Base-by-base conservation (phyloP, 371 early-diverging fungal genomes). In the Chytridium lagenaria region DNA sequence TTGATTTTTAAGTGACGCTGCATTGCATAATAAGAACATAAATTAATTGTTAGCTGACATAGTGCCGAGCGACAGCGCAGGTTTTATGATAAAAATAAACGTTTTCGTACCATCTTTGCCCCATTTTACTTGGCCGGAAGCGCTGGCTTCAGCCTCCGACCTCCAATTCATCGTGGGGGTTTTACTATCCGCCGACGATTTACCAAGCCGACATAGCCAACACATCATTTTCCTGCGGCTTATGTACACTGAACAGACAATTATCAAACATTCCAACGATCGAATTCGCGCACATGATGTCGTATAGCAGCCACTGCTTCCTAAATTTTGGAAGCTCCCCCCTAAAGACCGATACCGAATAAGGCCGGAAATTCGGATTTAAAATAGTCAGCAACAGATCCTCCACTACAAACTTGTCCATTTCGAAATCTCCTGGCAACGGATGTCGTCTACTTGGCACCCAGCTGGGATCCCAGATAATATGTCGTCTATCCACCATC, bases 181-280 rank as follows among this genome's bases (percentile, higher is more conserved):
- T 15, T 7, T 7, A 61, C 7, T 33, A 34, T 31, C 36, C 3
- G 36, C 7, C 19, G 37, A 7, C 34, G 16, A 5, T 34, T 34
- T 28, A 5, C 36, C 61, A 34, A 16, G n/a, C 37, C 19, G 61
- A 61, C 31, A 61, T 61, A 44, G 38, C 30, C n/a, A 66, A 66
- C 12, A 66, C 66, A 19, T 79, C 79, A 23, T 55, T 59, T 19
- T 70, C 38, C 78, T 95, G 95, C 5, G 95, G 91, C 28, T 89
- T 86, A 77, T 96, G 95, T 1, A 97, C 90, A 69, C 93, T 94
- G 70, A 98, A 98, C 50, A 97, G 77, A 74, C 96, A 94, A 74
- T 94, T 93, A 74, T 97, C 98, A 76, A 94, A 95, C 77, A 92
- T 91, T 5, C 98, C 98, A 0, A 94, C 93, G 71, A 96, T 91